A percentile compares a stretch with the other conserved stretches of the same genome.
Evolutionary conservation across 106 monocot genomes (phyloP).

Genomic region (Dactylorhiza incarnata): DNA sequence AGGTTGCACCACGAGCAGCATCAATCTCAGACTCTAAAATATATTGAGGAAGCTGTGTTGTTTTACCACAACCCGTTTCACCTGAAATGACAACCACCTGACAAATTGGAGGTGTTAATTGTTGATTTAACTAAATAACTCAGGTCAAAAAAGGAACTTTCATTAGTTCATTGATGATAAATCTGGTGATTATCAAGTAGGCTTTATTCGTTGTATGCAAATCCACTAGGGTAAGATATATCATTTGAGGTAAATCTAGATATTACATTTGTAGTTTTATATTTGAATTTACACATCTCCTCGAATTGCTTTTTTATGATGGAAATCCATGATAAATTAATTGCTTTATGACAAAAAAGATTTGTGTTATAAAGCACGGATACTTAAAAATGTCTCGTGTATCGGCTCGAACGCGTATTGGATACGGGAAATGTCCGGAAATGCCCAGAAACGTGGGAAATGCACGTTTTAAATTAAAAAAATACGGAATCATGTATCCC

Average conservation of each 20-base stretch:
- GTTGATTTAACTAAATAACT: neutral
- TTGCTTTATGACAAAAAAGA: too few relatives aligned
- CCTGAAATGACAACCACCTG: slow-evolving; percentile 97
- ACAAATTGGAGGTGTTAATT: slow-evolving; percentile 6
- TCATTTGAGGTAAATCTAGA: neutral
- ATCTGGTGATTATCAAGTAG: neutral
- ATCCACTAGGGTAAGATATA: neutral
- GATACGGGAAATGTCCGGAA: too few relatives aligned
- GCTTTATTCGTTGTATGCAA: neutral
- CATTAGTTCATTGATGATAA: neutral
- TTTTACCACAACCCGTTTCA: slow-evolving; percentile 99
- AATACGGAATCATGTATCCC: too few relatives aligned
- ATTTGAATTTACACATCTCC: neutral
- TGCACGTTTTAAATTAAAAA: too few relatives aligned
- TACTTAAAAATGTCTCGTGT: too few relatives aligned
- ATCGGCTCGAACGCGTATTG: too few relatives aligned
- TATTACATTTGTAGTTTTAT: neutral
- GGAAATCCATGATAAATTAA: neutral
- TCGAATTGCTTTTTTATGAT: neutral
- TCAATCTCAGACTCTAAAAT: slow-evolving; percentile 96
- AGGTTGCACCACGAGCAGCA: slow-evolving; percentile 75
- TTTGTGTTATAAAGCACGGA: too few relatives aligned
- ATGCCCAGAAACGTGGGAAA: too few relatives aligned
- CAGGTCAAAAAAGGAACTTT: neutral
- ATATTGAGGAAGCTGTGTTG: slow-evolving; percentile 96